Evolutionary conservation across 2,329 filamentous ascomycete species (phyloP).

Genomic region (Penicillium sp.): DNA sequence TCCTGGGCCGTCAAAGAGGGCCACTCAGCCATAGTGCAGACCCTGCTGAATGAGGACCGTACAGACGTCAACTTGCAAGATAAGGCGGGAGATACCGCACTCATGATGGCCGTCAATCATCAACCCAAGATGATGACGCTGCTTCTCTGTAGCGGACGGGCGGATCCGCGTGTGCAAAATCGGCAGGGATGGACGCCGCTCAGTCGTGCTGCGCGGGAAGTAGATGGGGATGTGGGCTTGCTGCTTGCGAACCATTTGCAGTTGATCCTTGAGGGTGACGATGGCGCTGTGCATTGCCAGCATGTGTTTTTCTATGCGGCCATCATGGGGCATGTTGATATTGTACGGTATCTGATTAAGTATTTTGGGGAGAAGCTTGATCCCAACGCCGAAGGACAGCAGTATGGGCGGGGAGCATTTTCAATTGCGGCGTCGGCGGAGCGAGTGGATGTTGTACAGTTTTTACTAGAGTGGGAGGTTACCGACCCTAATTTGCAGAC

Average conservation of each 20-base stretch:
- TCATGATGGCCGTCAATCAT: slow-evolving; percentile 15
- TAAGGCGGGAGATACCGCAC: slow-evolving; percentile 18
- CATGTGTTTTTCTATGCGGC: slow-evolving; percentile 25
- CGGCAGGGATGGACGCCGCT: slow-evolving; percentile 18
- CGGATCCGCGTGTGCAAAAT: slow-evolving; percentile 18
- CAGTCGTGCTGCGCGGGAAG: slow-evolving; percentile 9
- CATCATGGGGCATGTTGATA: slow-evolving; percentile 18
- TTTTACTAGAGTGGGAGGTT: slow-evolving; percentile 16
- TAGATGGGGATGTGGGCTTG: slow-evolving; percentile 8
- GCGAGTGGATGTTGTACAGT: slow-evolving; percentile 14
- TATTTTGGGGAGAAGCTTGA: slow-evolving; percentile 19
- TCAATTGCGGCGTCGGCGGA: slow-evolving; percentile 19
- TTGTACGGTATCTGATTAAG: slow-evolving; percentile 17
- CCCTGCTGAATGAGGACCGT: slow-evolving; percentile 15
- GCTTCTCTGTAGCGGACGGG: slow-evolving; percentile 10
- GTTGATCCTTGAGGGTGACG: slow-evolving; percentile 18
- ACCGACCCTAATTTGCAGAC: slow-evolving; percentile 22
- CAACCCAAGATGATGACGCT: slow-evolving; percentile 10
- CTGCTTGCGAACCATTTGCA: slow-evolving; percentile 19
- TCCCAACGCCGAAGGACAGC: slow-evolving; percentile 16
- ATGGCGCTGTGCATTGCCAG: slow-evolving; percentile 15
- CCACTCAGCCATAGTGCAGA: slow-evolving; percentile 12
- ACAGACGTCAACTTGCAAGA: slow-evolving; percentile 21
- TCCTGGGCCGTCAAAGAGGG: slow-evolving; percentile 20
- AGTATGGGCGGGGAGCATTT: slow-evolving; percentile 20